Conservation (phyloP, 768 basidiomycete species). For the Butyriboletus loyo region DNA sequence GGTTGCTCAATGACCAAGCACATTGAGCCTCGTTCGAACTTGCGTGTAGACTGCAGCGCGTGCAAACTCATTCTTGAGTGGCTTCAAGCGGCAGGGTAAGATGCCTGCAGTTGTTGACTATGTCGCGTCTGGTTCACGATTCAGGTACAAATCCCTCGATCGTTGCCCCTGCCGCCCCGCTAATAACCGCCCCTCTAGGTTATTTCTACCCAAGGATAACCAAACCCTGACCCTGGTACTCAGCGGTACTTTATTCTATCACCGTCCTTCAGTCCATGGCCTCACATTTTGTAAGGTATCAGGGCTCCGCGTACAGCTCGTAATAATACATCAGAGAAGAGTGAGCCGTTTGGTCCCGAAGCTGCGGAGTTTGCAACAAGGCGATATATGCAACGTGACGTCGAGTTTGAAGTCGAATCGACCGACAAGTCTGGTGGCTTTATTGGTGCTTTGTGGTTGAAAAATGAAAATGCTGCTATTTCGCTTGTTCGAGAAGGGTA, state of each 20-base stretch:
- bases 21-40: background rate
- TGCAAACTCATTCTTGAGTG: slow-evolving; percentile 83
- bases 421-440: slow-evolving; percentile 96
- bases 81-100: slow-evolving; percentile 86
- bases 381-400: slow-evolving; percentile 90
- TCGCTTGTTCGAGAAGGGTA: slow-evolving; percentile 83
- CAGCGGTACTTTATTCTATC: slow-evolving; percentile 48
- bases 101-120: slow-evolving; percentile 89
- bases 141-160: slow-evolving; percentile 60
- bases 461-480: slow-evolving; percentile 83
- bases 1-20: slow-evolving; percentile 6
- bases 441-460: slow-evolving; percentile 83
- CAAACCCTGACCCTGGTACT: slow-evolving; percentile 91
- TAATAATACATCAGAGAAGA: slow-evolving; percentile 68
- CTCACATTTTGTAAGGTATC: slow-evolving; percentile 56
- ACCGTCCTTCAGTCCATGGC: background rate
- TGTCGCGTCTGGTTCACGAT: slow-evolving; percentile 90
- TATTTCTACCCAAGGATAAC: slow-evolving; percentile 88
- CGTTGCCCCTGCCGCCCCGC: background rate
- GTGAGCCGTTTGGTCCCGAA: slow-evolving; percentile 86
- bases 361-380: slow-evolving; percentile 75
- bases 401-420: slow-evolving; percentile 87
- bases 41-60: slow-evolving; percentile 57
- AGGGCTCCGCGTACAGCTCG: slow-evolving; percentile 87
- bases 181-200: slow-evolving; percentile 38